phyloP scores from a whole-genome alignment of 2,329 filamentous ascomycete species.

The Aspergillus tubingensis region DNA sequence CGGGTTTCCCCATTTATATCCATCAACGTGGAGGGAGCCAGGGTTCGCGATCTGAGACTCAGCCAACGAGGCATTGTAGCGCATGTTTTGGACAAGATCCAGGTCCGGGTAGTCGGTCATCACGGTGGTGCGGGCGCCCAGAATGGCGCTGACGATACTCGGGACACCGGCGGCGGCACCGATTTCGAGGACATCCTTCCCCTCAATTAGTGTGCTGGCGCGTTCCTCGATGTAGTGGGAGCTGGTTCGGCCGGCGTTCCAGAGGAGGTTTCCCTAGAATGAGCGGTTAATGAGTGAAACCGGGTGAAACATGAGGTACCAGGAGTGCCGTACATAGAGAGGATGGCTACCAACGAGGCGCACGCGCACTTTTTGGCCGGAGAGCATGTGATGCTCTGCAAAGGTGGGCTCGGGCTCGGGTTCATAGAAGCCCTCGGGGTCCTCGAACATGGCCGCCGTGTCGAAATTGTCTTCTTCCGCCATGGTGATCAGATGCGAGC shows the following conservation, averaged over 20 bases:
- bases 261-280: slow-evolving; percentile 74
- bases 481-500: slow-evolving; percentile 20
- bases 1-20: slow-evolving; percentile 81
- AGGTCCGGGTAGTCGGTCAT: slow-evolving; percentile 87
- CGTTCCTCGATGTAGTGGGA: slow-evolving; percentile 75
- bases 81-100: slow-evolving; percentile 78
- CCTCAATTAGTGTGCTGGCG: slow-evolving; percentile 60
- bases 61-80: slow-evolving; percentile 68
- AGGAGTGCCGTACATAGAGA: slow-evolving; percentile 64
- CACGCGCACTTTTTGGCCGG: slow-evolving; percentile 66
- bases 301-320: not conserved
- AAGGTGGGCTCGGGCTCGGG: slow-evolving; percentile 74
- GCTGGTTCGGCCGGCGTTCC: slow-evolving; percentile 83
- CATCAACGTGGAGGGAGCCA: slow-evolving; percentile 60
- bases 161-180: slow-evolving; percentile 87
- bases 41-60: slow-evolving; percentile 46
- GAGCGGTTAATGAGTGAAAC: not conserved
- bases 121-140: slow-evolving; percentile 69
- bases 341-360: slow-evolving; percentile 85
- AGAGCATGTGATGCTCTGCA: slow-evolving; percentile 69
- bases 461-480: slow-evolving; percentile 37
- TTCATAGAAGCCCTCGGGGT: slow-evolving; percentile 78
- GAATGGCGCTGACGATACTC: slow-evolving; percentile 72
- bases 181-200: slow-evolving; percentile 78
- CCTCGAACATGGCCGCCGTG: slow-evolving; percentile 66